A percentile compares a stretch with the other conserved stretches of the same genome.
Evolutionary conservation across 2,329 filamentous ascomycete genomes (phyloP).

Genomic region (Thielaviopsis musarum): DNA sequence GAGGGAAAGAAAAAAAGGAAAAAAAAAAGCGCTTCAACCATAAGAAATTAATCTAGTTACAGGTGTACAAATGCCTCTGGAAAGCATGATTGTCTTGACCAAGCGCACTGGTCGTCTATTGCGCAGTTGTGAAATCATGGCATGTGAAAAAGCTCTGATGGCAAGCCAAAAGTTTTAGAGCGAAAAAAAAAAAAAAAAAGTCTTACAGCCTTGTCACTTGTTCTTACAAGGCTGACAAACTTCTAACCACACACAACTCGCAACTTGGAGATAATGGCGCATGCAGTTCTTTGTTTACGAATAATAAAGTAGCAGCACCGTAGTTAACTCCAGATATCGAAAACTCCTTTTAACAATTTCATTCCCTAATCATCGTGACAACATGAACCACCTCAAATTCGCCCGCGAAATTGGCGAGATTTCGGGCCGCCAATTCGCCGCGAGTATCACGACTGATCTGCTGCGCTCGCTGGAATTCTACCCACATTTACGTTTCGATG

Average conservation of each 20-base stretch:
- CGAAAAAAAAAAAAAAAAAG: neutral
- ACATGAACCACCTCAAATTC: constrained; percentile 59
- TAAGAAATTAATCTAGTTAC: neutral
- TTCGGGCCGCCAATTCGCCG: constrained; percentile 44
- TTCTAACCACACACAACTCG: neutral
- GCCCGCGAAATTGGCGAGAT: constrained; percentile 58
- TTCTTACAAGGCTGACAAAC: neutral
- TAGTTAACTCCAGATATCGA: too few relatives aligned
- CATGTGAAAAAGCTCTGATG: neutral
- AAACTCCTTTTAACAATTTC: neutral
- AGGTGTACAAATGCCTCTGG: neutral
- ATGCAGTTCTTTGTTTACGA: neutral
- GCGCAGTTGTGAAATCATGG: neutral
- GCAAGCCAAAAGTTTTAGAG: neutral
- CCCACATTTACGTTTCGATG: constrained; percentile 53
- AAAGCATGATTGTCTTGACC: neutral
- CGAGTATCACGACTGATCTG: constrained; percentile 47
- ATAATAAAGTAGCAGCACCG: neutral
- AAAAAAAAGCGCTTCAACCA: neutral
- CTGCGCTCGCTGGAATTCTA: constrained; percentile 52
- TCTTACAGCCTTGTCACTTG: neutral
- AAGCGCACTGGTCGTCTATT: neutral
- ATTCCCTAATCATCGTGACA: constrained; percentile 18
- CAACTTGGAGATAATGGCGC: neutral
- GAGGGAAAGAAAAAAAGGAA: neutral